Conservation (phyloP, 1,139 yeast genomes). For the Arxiozyma heterogenica region DNA sequence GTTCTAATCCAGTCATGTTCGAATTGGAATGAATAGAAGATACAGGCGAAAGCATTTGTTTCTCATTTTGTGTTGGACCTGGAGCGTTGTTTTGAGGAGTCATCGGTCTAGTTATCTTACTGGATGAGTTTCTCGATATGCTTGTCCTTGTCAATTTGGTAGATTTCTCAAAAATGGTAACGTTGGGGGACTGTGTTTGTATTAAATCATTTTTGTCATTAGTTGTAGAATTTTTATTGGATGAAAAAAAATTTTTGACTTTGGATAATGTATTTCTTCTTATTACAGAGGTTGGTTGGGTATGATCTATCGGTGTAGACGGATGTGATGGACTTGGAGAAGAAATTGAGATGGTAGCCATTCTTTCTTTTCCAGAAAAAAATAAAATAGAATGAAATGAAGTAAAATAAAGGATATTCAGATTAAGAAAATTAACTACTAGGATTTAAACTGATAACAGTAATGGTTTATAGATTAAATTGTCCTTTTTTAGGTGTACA, state of each 20-base stretch:
- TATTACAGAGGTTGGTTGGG: background rate
- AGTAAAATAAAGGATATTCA: too few relatives aligned
- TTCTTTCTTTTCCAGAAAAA: background rate
- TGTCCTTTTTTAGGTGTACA: too few relatives aligned
- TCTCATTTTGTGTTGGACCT: background rate
- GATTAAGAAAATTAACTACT: too few relatives aligned
- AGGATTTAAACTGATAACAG: too few relatives aligned
- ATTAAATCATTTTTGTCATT: background rate
- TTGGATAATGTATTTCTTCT: slow-evolving; percentile 10
- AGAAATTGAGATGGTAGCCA: background rate
- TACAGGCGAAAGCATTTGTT: background rate
- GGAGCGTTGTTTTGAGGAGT: background rate
- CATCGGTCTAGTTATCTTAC: background rate
- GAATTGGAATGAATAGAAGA: background rate
- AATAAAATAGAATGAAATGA: too few relatives aligned
- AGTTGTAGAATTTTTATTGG: background rate
- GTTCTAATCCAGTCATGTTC: background rate
- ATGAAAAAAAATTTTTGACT: slow-evolving; percentile 9
- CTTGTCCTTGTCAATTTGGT: background rate
- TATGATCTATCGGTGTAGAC: background rate
- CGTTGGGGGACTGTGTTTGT: too few relatives aligned
- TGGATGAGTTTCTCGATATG: background rate
- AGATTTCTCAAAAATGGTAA: background rate
- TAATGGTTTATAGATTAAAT: too few relatives aligned
- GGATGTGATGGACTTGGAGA: slow-evolving; percentile 1